Percentiles rank a stretch among this genome's conserved stretches.
Conservation (phyloP, 352 stramenopile species). For the Peronosclerospora sorghi region DNA sequence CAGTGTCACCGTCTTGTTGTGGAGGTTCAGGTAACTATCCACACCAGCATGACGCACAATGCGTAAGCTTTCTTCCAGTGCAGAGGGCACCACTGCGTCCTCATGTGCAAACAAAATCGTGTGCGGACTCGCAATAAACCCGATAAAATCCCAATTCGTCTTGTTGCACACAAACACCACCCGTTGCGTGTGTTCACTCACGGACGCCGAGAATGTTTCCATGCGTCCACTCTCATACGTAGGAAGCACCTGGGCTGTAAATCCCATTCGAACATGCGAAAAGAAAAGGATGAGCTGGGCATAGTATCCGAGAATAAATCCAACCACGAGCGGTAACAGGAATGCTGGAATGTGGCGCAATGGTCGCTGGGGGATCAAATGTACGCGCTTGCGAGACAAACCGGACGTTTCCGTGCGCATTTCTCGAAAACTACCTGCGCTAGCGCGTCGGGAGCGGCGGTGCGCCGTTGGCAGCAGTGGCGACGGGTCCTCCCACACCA, state of each 20-base stretch:
- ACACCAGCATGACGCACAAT: conserved; percentile 51
- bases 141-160: conserved; percentile 73
- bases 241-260: conserved; percentile 36
- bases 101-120: conserved; percentile 57
- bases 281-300: conserved; percentile 61
- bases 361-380: too few relatives aligned
- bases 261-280: conserved; percentile 44
- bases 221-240: conserved; percentile 30
- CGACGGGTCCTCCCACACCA: conserved; percentile 22
- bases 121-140: conserved; percentile 51
- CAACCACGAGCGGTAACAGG: conserved; percentile 9
- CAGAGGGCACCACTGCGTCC: conserved; percentile 39
- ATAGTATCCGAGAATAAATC: conserved; percentile 56
- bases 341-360: too few relatives aligned
- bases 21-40: conserved; percentile 65
- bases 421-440: conserved; percentile 20
- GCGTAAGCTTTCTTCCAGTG: conserved; percentile 41
- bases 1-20: conserved; percentile 76
- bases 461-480: conserved; percentile 23
- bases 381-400: conserved; percentile 11
- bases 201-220: conserved; percentile 34
- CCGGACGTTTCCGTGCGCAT: conserved; percentile 5
- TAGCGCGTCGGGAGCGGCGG: conserved; percentile 22
- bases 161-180: conserved; percentile 63
- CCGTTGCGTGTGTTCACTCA: conserved; percentile 45